Conservation (phyloP, 495 filamentous ascomycete species). For the Jackrogersella minutella region DNA sequence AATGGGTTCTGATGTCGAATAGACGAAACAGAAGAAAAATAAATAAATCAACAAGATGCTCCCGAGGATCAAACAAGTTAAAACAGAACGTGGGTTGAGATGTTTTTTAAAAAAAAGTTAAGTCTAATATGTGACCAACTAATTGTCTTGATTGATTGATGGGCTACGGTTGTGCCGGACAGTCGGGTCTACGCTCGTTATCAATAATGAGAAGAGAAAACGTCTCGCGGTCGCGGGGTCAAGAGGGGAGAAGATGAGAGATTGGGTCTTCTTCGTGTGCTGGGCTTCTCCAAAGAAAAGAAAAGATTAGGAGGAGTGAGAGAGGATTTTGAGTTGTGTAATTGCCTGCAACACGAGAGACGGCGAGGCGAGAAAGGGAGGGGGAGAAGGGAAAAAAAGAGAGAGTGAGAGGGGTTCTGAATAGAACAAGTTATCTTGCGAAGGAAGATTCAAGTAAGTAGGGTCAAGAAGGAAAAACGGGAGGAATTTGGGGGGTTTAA, state of each 20-base stretch:
- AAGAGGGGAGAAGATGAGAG: constrained; percentile 26
- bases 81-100: constrained; percentile 10
- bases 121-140: constrained; percentile 31
- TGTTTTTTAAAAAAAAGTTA: neutral
- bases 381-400: constrained; percentile 34
- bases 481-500: constrained; percentile 47
- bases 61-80: constrained; percentile 36
- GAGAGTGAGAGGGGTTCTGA: constrained; percentile 43
- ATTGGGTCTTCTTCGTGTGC: constrained; percentile 23
- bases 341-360: constrained; percentile 47
- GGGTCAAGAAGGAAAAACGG: constrained; percentile 41
- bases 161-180: constrained; percentile 48
- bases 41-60: constrained; percentile 51
- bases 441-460: constrained; percentile 44
- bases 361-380: constrained; percentile 25
- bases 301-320: constrained; percentile 15
- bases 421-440: constrained; percentile 46
- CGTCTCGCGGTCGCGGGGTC: constrained; percentile 39
- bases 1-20: constrained; percentile 23
- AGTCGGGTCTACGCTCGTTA: constrained; percentile 45
- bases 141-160: constrained; percentile 27
- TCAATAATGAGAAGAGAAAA: constrained; percentile 43
- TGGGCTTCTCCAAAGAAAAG: constrained; percentile 20
- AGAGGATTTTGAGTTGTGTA: constrained; percentile 18
- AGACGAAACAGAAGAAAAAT: constrained; percentile 43